Percentiles rank a stretch among this genome's conserved stretches.
These are phyloP conservation scores for Candida coquimbonensis DNA, from an alignment of 805 yeast genomes.

Conservation along the genomic window DNA sequence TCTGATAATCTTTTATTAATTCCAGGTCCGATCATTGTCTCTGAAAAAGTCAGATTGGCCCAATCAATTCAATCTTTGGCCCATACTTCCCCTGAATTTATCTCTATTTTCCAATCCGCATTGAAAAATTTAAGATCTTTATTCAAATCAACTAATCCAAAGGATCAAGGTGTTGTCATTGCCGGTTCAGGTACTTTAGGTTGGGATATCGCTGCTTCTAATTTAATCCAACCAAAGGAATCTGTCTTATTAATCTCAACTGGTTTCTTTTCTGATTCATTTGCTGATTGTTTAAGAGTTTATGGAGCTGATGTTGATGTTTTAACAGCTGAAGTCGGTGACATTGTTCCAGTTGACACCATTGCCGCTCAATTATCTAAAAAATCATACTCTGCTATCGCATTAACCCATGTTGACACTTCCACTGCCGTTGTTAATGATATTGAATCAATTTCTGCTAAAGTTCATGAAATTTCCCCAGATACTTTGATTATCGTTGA, in stretches of 20 bases:
- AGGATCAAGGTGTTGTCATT: conserved; percentile 75
- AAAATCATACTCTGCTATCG: conserved; percentile 57
- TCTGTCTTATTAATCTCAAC: conserved; percentile 78
- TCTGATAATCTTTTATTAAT: conserved; percentile 45
- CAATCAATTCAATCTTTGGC: conserved; percentile 79
- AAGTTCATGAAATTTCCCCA: conserved; percentile 65
- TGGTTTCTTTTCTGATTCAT: conserved; percentile 82
- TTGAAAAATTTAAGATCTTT: conserved; percentile 63
- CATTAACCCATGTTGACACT: conserved; percentile 94
- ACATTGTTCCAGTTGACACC: conserved; percentile 47
- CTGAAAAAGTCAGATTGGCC: conserved; percentile 71
- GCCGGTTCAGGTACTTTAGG: conserved; percentile 94
- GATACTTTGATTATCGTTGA: conserved; percentile 81
- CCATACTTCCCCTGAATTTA: conserved; percentile 86
- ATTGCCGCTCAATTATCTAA: conserved; percentile 49
- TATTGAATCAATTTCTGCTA: conserved; percentile 51
- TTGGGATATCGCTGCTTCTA: conserved; percentile 85
- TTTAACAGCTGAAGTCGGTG: conserved; percentile 69
- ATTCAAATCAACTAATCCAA: conserved; percentile 59
- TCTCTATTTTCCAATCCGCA: conserved; percentile 61
- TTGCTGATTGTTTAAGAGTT: conserved; percentile 65
- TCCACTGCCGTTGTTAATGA: conserved; percentile 88
- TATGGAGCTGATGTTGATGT: conserved; percentile 75
- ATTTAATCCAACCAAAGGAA: conserved; percentile 60
- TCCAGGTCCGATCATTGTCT: conserved; percentile 85